Conservation (phyloP, 192 early-diverging fungal species). For the Backusella westeae region DNA sequence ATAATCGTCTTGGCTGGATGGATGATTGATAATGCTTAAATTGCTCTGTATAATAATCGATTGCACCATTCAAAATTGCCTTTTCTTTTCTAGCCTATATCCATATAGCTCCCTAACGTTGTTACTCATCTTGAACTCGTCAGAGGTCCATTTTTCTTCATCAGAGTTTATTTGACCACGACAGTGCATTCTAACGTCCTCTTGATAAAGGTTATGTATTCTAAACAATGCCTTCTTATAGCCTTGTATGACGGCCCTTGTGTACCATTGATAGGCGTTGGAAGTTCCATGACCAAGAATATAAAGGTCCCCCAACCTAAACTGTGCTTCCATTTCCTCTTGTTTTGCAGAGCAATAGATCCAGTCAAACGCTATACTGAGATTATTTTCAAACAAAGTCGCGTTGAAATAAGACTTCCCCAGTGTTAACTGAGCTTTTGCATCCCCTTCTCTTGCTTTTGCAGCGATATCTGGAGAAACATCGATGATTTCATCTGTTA, state of each 20-base stretch:
- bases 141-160: not conserved
- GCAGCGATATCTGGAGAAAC: not conserved
- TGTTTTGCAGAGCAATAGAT: not conserved
- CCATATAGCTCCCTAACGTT: not conserved
- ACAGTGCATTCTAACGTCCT: not conserved
- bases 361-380: not conserved
- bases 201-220: not conserved
- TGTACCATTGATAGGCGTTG: not conserved
- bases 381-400: not conserved
- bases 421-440: not conserved
- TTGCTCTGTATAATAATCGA: not conserved
- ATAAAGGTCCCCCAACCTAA: not conserved
- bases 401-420: not conserved
- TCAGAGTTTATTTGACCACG: not conserved
- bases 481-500: not conserved
- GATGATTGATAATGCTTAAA: not conserved
- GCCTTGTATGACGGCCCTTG: not conserved
- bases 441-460: not conserved
- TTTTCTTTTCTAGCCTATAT: not conserved
- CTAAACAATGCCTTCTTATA: not conserved
- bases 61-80: not conserved
- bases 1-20: not conserved
- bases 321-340: not conserved
- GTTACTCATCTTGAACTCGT: not conserved
- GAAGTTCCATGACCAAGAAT: not conserved